Conservation (phyloP, 768 basidiomycete species). For the Mycena kentingensis region DNA sequence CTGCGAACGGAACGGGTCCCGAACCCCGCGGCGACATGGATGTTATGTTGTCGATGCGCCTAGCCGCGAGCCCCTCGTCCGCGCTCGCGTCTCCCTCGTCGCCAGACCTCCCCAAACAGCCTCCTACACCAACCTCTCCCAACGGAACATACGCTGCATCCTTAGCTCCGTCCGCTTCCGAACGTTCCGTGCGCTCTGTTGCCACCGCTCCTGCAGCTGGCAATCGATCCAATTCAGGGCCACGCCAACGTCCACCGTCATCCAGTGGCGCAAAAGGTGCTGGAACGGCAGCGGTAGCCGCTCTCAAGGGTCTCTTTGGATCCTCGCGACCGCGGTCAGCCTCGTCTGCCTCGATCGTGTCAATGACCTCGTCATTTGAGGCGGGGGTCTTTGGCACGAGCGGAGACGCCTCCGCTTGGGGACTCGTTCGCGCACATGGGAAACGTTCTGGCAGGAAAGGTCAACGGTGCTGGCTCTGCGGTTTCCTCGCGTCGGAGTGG, state of each 20-base stretch:
- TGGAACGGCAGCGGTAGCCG: constrained; percentile 44
- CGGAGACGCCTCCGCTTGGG: constrained; percentile 27
- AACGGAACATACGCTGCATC: constrained; percentile 47
- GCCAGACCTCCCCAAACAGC: constrained; percentile 22
- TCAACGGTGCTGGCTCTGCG: constrained; percentile 28
- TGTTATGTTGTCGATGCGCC: constrained; percentile 79
- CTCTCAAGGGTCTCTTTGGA: constrained; percentile 62
- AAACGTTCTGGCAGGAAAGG: constrained; percentile 43
- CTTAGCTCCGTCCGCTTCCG: constrained; percentile 32
- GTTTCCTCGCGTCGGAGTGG: constrained; percentile 23
- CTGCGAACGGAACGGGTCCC: constrained; percentile 41
- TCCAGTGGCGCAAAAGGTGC: constrained; percentile 7
- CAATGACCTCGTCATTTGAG: constrained; percentile 28
- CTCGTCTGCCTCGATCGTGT: constrained; percentile 51
- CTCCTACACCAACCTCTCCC: constrained; percentile 31
- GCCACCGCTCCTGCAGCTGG: constrained; percentile 38
- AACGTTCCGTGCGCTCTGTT: constrained; percentile 46
- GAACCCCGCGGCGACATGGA: constrained; percentile 83
- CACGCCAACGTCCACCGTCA: constrained; percentile 16
- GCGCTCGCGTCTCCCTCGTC: constrained; percentile 5
- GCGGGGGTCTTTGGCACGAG: background rate
- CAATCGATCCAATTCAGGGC: constrained; percentile 22
- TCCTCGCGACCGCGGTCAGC: constrained; percentile 56
- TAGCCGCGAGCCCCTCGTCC: constrained; percentile 34
- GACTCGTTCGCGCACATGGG: constrained; percentile 62